Conservation (phyloP, 2,329 filamentous ascomycete species). For the Aspergillus versicolor region DNA sequence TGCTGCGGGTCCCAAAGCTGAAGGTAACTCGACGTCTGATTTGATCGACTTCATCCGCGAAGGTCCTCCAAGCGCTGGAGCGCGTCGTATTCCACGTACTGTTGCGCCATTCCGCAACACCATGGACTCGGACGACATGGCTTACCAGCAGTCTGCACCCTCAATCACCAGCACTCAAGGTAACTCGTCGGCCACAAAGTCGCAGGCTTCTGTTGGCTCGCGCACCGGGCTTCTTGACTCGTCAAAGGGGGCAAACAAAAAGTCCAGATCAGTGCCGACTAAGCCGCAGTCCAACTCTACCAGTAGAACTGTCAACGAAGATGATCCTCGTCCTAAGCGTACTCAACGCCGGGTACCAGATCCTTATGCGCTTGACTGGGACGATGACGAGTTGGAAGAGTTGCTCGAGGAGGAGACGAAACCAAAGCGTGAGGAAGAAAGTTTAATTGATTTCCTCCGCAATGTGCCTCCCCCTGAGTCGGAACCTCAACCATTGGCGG, state of each 20-base stretch:
- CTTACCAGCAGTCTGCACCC: conserved; percentile 33
- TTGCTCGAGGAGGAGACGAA: conserved; percentile 44
- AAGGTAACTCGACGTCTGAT: conserved; percentile 67
- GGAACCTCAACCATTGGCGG: conserved; percentile 29
- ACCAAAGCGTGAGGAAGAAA: conserved; percentile 45
- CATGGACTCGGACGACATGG: conserved; percentile 77
- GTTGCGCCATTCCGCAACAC: conserved; percentile 82
- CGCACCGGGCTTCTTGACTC: conserved; percentile 65
- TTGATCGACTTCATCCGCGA: conserved; percentile 94
- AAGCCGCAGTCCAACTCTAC: conserved; percentile 8
- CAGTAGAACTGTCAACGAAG: conserved; percentile 23
- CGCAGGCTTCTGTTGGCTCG: conserved; percentile 66
- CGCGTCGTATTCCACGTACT: conserved; percentile 74
- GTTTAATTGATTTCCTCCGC: conserved; percentile 49
- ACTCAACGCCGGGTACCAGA: conserved; percentile 79
- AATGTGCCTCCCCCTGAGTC: conserved; percentile 44
- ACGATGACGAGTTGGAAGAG: conserved; percentile 65
- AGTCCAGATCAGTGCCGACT: conserved; percentile 23
- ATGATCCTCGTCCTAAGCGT: conserved; percentile 60
- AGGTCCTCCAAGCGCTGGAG: conserved; percentile 66
- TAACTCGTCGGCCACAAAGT: conserved; percentile 50
- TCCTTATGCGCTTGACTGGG: conserved; percentile 82
- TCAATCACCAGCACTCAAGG: conserved; percentile 49
- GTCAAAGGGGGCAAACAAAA: conserved; percentile 30
- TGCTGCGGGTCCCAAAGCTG: conserved; percentile 60